Base-by-base conservation (phyloP, 208 protist genomes). In the Acanthamoeba sp. region DNA sequence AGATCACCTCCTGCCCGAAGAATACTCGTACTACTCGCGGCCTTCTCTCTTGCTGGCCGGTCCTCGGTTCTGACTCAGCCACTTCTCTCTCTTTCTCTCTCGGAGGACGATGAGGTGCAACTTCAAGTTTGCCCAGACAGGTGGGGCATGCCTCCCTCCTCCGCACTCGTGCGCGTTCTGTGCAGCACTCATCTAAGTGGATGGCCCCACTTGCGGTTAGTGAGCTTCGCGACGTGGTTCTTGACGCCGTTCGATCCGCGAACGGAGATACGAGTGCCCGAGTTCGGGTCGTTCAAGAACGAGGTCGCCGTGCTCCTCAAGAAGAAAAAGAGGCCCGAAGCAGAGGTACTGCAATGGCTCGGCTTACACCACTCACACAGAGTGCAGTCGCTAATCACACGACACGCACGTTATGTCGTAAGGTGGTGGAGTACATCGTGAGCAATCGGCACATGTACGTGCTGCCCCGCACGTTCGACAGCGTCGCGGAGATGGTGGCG, bases 271-370 rank as follows among this genome's bases (percentile, higher is more conserved):
- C 48, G 85, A 1, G 85, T 91, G 48, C 57, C 85, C 1, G 85
- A 91, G 85, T 91, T 91, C 38, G 85, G 85, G 0, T 73, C 57
- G 9, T 91, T 73, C 85, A 91, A 91, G 59, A 71, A 91, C 38
- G 59, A 64, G 32, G 59, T 91, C 4, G 85, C 55, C 16, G 36
- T 34, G 0, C 85, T 73, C 0, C 55, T 91, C 22, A 91, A 91
- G 59, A 71, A 71, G 38, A 64, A 91, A 29, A 91, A 91, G 78
- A 52, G 7, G n/a, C 78, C 78, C 24, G 78, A 87, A 87, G 40
- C 78, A 6, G 78, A 87, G 78, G 78, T 87, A 52, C 24, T 10
- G 22, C 6, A 9, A n/a, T n/a, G n/a, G n/a, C n/a, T n/a, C n/a
- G n/a, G n/a, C n/a, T n/a, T n/a, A n/a, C n/a, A n/a, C n/a, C 22